These are phyloP conservation scores for Leucocoprinus birnbaumii DNA, from an alignment of 768 basidiomycete species.

Conservation along the genomic window DNA sequence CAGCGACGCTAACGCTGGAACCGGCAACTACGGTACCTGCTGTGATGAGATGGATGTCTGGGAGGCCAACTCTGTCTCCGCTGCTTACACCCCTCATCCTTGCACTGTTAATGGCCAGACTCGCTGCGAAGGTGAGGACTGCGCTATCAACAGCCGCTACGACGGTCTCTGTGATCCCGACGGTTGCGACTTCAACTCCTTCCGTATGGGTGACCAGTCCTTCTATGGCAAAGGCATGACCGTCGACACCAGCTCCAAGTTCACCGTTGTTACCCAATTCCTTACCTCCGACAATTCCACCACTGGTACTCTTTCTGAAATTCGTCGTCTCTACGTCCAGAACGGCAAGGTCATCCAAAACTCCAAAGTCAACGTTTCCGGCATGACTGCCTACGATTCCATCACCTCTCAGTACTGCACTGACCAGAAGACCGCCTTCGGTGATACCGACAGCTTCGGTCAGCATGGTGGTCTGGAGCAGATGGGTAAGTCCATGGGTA, in stretches of 20 bases:
- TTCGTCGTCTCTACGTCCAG: slow-evolving; percentile 20
- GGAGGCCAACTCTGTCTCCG: slow-evolving; percentile 21
- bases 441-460: slow-evolving; percentile 18
- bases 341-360: slow-evolving; percentile 20
- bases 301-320: slow-evolving; percentile 16
- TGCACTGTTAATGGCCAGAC: slow-evolving; percentile 15
- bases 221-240: slow-evolving; percentile 20
- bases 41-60: slow-evolving; percentile 24
- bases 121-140: slow-evolving; percentile 18
- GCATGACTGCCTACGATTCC: slow-evolving; percentile 14
- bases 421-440: slow-evolving; percentile 16
- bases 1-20: slow-evolving; percentile 18
- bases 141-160: slow-evolving; percentile 14
- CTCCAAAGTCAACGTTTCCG: slow-evolving; percentile 14
- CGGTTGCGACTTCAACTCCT: slow-evolving; percentile 22
- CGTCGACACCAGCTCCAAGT: slow-evolving; percentile 21
- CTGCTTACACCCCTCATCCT: slow-evolving; percentile 22
- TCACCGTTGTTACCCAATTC: slow-evolving; percentile 23
- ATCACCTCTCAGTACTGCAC: slow-evolving; percentile 17
- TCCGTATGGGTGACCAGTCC: slow-evolving; percentile 18
- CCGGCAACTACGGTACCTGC: slow-evolving; percentile 18
- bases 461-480: slow-evolving; percentile 16
- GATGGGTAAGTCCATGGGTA: slow-evolving; percentile 14
- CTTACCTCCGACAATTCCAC: slow-evolving; percentile 8
- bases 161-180: slow-evolving; percentile 18